Conservation (phyloP, 345 rosid genomes). For the Heritiera fomes region DNA sequence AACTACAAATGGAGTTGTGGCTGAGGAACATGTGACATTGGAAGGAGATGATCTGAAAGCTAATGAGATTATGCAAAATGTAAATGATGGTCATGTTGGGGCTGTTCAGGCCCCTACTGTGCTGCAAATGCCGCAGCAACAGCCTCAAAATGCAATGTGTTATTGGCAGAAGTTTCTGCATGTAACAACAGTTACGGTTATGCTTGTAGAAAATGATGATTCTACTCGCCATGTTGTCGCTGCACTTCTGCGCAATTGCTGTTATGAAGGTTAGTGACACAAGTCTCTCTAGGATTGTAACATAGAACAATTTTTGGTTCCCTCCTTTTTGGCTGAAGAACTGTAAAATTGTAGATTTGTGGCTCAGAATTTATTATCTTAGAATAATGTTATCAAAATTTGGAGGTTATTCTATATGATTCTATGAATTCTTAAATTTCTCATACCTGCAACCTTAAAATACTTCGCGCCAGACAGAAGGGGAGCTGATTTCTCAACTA, state of each 20-base stretch:
- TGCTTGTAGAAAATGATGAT: slow-evolving; percentile 78
- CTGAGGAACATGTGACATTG: slow-evolving; percentile 25
- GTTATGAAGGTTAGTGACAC: slow-evolving; percentile 64
- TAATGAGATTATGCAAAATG: slow-evolving; percentile 35
- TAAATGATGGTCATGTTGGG: slow-evolving; percentile 38
- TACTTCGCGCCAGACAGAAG: no score
- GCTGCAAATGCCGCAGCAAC: slow-evolving; percentile 47
- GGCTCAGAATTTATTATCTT: neutral
- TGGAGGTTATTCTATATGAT: neutral
- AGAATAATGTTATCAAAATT: neutral
- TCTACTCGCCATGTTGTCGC: slow-evolving; percentile 77
- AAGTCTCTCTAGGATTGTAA: slow-evolving; percentile 1
- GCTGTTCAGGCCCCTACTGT: slow-evolving; percentile 34
- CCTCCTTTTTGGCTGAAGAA: slow-evolving; percentile 1
- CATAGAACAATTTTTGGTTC: neutral
- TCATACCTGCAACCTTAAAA: neutral
- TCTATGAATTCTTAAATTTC: neutral
- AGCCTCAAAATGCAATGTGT: slow-evolving; percentile 44
- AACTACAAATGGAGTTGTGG: slow-evolving; percentile 36
- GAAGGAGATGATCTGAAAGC: slow-evolving; percentile 36
- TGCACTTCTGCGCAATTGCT: slow-evolving; percentile 80
- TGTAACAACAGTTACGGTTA: slow-evolving; percentile 58
- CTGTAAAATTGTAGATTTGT: neutral
- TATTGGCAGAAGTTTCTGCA: slow-evolving; percentile 85
- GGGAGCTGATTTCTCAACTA: neutral